A percentile compares a stretch with the other conserved stretches of the same genome.
These are phyloP conservation scores for Sugiyamaella castrensis DNA, from an alignment of 1,139 yeast species.

Conservation along the genomic window DNA sequence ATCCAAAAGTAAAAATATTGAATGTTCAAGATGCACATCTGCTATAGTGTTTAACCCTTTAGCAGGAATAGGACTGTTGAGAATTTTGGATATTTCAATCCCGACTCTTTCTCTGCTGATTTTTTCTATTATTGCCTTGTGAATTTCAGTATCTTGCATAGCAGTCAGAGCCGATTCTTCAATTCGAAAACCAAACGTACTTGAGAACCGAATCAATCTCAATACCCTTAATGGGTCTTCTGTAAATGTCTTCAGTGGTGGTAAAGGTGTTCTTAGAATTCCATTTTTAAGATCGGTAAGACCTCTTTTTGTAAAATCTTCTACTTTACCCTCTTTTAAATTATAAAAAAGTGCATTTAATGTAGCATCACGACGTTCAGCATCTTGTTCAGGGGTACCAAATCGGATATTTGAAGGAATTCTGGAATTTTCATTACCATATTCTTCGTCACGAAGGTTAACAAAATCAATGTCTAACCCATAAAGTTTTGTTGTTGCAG, in stretches of 20 bases:
- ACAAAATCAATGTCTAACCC: constrained; percentile 89
- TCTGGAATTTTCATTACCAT: constrained; percentile 66
- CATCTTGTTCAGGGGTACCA: constrained; percentile 93
- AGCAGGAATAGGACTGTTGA: constrained; percentile 59
- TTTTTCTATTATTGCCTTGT: constrained; percentile 59
- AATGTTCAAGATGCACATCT: constrained; percentile 51
- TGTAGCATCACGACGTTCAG: constrained; percentile 91
- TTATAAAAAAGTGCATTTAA: constrained; percentile 86
- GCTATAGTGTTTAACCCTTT: constrained; percentile 63
- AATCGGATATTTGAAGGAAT: constrained; percentile 60
- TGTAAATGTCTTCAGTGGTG: constrained; percentile 75
- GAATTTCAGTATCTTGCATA: constrained; percentile 61
- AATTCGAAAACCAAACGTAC: constrained; percentile 67
- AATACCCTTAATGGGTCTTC: constrained; percentile 93
- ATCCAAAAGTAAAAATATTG: constrained; percentile 48
- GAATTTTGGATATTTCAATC: constrained; percentile 72
- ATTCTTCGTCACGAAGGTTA: constrained; percentile 81
- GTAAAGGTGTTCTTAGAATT: constrained; percentile 79
- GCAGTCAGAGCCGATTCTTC: constrained; percentile 59
- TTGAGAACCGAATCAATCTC: constrained; percentile 80
- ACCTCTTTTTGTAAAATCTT: constrained; percentile 80
- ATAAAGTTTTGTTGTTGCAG: constrained; percentile 85
- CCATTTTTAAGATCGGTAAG: constrained; percentile 67
- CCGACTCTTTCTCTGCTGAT: constrained; percentile 92
- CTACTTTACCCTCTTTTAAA: constrained; percentile 61